These are phyloP conservation scores for Kodamaea anthophila DNA, from an alignment of 1,139 yeast genomes.

Conservation along the genomic window DNA sequence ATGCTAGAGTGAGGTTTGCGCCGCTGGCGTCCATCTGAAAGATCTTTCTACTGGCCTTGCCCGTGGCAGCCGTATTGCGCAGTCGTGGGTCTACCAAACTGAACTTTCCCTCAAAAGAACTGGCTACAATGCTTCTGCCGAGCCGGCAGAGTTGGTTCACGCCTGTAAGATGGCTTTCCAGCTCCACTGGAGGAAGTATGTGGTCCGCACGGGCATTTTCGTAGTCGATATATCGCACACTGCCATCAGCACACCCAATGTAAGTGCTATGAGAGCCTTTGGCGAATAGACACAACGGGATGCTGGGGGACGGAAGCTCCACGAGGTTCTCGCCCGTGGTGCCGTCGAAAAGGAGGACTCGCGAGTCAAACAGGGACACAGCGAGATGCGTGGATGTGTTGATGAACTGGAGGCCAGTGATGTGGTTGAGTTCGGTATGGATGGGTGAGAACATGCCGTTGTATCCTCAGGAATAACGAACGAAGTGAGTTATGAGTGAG, in stretches of 20 bases:
- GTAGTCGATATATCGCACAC: constrained; percentile 34
- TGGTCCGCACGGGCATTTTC: constrained; percentile 14
- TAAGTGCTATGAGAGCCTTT: constrained; percentile 17
- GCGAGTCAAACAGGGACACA: constrained; percentile 39
- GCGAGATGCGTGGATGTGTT: constrained; percentile 24
- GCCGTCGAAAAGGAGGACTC: constrained; percentile 29
- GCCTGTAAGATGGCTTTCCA: constrained; percentile 18
- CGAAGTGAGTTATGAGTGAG: no score
- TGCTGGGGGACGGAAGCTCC: constrained; percentile 6
- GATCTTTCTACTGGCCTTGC: constrained; percentile 36
- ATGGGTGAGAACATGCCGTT: constrained; percentile 6
- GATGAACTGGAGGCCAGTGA: constrained; percentile 6
- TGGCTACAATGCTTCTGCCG: constrained; percentile 32
- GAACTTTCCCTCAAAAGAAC: constrained; percentile 51
- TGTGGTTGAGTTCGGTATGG: constrained; percentile 6
- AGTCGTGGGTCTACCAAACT: constrained; percentile 30
- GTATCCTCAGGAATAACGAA: no score
- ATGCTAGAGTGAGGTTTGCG: constrained; percentile 48
- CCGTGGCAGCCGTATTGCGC: constrained; percentile 8
- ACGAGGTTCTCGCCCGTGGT: constrained; percentile 5
- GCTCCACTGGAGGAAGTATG: constrained; percentile 4
- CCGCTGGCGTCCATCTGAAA: constrained; percentile 56
- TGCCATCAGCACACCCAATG: constrained; percentile 38
- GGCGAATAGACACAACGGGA: constrained; percentile 10
- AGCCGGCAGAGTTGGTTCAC: constrained; percentile 24